Conservation (phyloP, 345 rosid genomes). For the Sisymbrium altissimum region DNA sequence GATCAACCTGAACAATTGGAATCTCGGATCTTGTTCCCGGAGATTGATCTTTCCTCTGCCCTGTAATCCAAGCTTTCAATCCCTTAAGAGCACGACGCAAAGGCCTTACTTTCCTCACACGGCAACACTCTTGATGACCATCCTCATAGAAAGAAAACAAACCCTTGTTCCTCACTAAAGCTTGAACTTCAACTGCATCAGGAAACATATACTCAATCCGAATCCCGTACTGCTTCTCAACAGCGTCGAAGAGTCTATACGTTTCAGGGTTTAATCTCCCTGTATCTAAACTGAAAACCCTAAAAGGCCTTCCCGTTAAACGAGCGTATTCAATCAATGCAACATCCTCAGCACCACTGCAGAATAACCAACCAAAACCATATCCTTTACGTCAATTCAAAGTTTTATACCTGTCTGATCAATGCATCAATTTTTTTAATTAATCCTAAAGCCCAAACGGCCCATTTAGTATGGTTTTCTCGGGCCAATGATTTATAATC, state of each 20-base stretch:
- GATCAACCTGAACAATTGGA: slow-evolving; percentile 89
- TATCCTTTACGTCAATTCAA: background rate
- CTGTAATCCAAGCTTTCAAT: slow-evolving; percentile 92
- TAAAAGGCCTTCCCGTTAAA: slow-evolving; percentile 71
- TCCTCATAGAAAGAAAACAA: slow-evolving; percentile 92
- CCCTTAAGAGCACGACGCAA: slow-evolving; percentile 87
- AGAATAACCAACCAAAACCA: background rate
- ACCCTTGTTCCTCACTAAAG: slow-evolving; percentile 83
- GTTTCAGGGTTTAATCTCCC: slow-evolving; percentile 94
- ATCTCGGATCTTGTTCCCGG: slow-evolving; percentile 78
- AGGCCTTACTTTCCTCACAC: slow-evolving; percentile 94
- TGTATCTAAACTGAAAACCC: slow-evolving; percentile 92
- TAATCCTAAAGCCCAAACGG: too few relatives aligned
- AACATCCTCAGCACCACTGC: slow-evolving; percentile 98
- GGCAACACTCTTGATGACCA: slow-evolving; percentile 98
- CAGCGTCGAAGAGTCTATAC: slow-evolving; percentile 59
- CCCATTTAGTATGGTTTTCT: too few relatives aligned
- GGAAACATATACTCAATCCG: slow-evolving; percentile 93
- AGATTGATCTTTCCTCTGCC: slow-evolving; percentile 96
- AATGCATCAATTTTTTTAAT: too few relatives aligned
- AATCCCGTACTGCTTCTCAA: slow-evolving; percentile 77
- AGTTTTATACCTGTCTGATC: too few relatives aligned
- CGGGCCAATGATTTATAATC: too few relatives aligned
- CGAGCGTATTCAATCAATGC: slow-evolving; percentile 91
- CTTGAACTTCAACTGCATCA: slow-evolving; percentile 92